These are phyloP conservation scores for Zopfochytrium polystomum DNA, from an alignment of 371 early-diverging fungal genomes.

Conservation along the genomic window DNA sequence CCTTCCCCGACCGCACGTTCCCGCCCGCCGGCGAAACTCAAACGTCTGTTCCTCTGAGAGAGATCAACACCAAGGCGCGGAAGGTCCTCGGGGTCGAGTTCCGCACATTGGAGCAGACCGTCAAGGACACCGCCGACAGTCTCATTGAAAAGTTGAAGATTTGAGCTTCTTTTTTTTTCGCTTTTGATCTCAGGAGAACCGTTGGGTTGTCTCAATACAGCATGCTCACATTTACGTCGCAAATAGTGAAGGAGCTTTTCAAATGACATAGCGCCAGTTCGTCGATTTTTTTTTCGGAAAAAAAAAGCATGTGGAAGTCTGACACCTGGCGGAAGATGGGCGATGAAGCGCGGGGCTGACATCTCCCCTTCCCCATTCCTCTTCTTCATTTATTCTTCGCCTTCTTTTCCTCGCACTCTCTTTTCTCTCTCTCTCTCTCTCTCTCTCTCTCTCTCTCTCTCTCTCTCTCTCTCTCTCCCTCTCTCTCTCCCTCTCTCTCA, in stretches of 20 bases:
- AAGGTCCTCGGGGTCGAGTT: slow-evolving; percentile 19
- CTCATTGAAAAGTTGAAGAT: slow-evolving; percentile 5
- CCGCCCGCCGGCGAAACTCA: background rate
- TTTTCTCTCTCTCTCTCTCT: too few relatives aligned
- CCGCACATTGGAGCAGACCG: slow-evolving; percentile 11
- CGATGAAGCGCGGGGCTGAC: background rate
- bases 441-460: too few relatives aligned
- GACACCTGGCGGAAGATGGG: background rate
- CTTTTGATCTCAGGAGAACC: too few relatives aligned
- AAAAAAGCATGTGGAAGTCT: background rate
- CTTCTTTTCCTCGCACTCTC: too few relatives aligned
- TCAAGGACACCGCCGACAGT: slow-evolving; percentile 17
- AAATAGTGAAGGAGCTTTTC: background rate
- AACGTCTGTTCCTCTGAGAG: slow-evolving; percentile 8
- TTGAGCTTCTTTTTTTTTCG: too few relatives aligned
- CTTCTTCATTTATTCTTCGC: background rate
- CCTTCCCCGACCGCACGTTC: slow-evolving; percentile 15
- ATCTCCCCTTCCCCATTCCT: background rate
- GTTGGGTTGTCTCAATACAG: background rate
- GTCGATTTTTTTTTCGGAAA: background rate
- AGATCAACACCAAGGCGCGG: slow-evolving; percentile 17
- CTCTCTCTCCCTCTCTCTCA: too few relatives aligned
- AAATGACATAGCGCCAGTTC: background rate
- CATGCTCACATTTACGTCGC: background rate
- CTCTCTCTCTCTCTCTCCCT: too few relatives aligned